A percentile compares a stretch with the other conserved stretches of the same genome.
These are phyloP conservation scores for Backusella australiensis DNA, from an alignment of 192 early-diverging fungal genomes.

Conservation along the genomic window DNA sequence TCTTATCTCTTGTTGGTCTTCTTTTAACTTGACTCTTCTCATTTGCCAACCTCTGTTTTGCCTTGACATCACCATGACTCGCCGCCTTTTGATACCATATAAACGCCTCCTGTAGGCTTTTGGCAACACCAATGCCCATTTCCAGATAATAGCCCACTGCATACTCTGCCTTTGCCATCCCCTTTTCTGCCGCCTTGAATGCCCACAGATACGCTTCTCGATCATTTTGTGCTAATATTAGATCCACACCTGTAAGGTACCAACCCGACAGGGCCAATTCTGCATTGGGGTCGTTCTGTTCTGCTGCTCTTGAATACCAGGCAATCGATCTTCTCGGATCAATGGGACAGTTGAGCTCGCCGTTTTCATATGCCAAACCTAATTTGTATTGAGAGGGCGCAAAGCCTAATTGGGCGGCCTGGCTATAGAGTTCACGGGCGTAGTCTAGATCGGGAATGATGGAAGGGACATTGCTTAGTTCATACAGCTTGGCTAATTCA, in stretches of 20 bases:
- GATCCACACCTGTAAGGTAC: slow-evolving; percentile 90
- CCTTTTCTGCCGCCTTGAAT: slow-evolving; percentile 90
- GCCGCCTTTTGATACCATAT: slow-evolving; percentile 86
- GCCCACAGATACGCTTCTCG: slow-evolving; percentile 97
- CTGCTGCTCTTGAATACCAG: slow-evolving; percentile 94
- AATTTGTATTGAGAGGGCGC: slow-evolving; percentile 90
- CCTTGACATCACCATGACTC: slow-evolving; percentile 78
- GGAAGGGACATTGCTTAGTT: slow-evolving; percentile 63
- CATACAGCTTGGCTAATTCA: slow-evolving; percentile 87
- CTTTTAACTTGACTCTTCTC: slow-evolving; percentile 1
- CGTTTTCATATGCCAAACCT: slow-evolving; percentile 93
- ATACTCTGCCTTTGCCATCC: slow-evolving; percentile 92
- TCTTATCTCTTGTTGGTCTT: slow-evolving; percentile 25
- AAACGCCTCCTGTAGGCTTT: slow-evolving; percentile 72
- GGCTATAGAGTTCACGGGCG: slow-evolving; percentile 89
- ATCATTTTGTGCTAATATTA: slow-evolving; percentile 85
- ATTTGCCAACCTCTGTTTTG: slow-evolving; percentile 73
- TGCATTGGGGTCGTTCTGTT: slow-evolving; percentile 86
- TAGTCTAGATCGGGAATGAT: slow-evolving; percentile 81
- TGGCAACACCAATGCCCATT: slow-evolving; percentile 80
- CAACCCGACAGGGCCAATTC: slow-evolving; percentile 95
- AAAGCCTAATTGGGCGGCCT: slow-evolving; percentile 92
- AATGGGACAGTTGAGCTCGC: slow-evolving; percentile 80
- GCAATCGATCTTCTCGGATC: slow-evolving; percentile 90
- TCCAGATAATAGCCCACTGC: slow-evolving; percentile 95